Conservation (phyloP, 176 grass and related monocot species). For the Aechmea fasciata region DNA sequence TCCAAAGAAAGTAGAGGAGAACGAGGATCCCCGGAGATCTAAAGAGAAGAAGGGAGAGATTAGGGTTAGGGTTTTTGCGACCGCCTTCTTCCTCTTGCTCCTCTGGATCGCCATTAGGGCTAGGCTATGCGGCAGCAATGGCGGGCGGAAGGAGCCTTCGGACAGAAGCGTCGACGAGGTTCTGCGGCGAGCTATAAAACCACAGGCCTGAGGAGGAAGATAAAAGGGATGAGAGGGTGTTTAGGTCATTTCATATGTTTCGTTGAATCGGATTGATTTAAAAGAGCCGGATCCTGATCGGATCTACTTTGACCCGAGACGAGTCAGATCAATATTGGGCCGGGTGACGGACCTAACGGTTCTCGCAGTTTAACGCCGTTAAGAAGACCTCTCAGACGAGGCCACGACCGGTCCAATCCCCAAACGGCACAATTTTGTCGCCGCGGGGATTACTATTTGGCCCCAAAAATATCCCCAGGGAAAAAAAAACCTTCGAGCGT, state of each 20-base stretch:
- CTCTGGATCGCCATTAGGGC: constrained; percentile 68
- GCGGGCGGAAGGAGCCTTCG: not conserved
- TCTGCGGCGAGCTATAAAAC: not conserved
- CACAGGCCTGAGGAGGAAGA: not conserved
- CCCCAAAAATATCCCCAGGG: too few species aligned
- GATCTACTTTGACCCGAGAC: too few species aligned
- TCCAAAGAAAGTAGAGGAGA: not conserved
- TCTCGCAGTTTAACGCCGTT: too few species aligned
- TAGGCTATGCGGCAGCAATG: not conserved
- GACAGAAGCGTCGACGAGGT: not conserved
- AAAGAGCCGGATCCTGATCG: too few species aligned
- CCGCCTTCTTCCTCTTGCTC: constrained; percentile 95
- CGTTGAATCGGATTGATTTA: too few species aligned
- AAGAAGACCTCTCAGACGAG: too few species aligned
- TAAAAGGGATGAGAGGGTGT: not conserved
- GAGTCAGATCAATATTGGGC: too few species aligned
- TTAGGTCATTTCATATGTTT: not conserved
- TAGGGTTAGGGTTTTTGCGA: not conserved
- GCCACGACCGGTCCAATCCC: too few species aligned
- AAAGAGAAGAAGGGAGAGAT: not conserved
- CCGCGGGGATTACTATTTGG: too few species aligned
- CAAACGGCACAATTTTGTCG: too few species aligned
- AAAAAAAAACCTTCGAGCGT: too few species aligned
- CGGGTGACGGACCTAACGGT: too few species aligned
- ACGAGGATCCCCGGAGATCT: not conserved